Percentiles rank a stretch among this genome's conserved stretches.
These are phyloP conservation scores for Salix udensis DNA, from an alignment of 345 rosid species.

Conservation along the genomic window DNA sequence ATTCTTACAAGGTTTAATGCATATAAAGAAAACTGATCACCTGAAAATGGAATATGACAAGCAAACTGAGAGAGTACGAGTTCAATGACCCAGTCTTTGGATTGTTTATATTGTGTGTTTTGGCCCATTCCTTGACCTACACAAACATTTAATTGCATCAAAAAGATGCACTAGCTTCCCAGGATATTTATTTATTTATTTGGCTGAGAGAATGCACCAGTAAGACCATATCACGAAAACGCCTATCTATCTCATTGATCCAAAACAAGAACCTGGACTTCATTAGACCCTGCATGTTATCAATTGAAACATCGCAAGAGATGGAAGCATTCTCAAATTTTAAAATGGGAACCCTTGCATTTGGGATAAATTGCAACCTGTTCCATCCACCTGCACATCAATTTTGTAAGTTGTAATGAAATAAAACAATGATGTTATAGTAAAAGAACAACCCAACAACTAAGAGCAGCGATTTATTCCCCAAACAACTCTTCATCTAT, in stretches of 20 bases:
- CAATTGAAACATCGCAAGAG: constrained; percentile 81
- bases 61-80: constrained; percentile 77
- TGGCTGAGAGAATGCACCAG: constrained; percentile 43
- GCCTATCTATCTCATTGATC: constrained; percentile 74
- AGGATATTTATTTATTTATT: background rate
- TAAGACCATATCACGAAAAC: constrained; percentile 76
- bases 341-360: constrained; percentile 83
- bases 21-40: constrained; percentile 25
- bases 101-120: constrained; percentile 68
- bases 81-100: constrained; percentile 66
- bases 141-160: constrained; percentile 6
- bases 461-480: background rate
- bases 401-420: background rate
- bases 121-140: constrained; percentile 99
- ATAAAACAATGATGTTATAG: background rate
- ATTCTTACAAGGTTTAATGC: background rate
- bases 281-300: constrained; percentile 66
- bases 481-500: background rate
- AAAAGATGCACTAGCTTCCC: constrained; percentile 6
- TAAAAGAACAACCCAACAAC: constrained; percentile 8
- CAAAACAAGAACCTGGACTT: constrained; percentile 78
- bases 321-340: constrained; percentile 57
- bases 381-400: constrained; percentile 45
- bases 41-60: constrained; percentile 94
- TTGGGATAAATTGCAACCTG: constrained; percentile 48